These are phyloP conservation scores for Anthracocystis panici-leucophaei DNA, from an alignment of 1,284 basidiomycete genomes.

Conservation along the genomic window DNA sequence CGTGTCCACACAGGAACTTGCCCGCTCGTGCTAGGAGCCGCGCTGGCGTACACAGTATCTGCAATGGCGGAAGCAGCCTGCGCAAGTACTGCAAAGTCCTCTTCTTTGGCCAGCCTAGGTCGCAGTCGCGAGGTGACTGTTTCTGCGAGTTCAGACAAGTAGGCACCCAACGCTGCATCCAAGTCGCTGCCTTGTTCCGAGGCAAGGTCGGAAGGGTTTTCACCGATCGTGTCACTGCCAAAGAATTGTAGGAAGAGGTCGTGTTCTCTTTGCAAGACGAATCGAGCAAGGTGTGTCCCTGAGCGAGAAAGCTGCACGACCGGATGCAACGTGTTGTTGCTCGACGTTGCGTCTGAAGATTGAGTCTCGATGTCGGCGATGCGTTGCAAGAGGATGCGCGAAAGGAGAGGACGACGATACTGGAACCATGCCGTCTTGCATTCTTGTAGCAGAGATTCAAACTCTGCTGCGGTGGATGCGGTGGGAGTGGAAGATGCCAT, in stretches of 20 bases:
- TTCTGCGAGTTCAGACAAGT: conserved; percentile 32
- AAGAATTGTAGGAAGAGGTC: conserved; percentile 40
- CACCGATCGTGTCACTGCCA: background rate
- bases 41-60: conserved; percentile 5
- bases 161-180: conserved; percentile 17
- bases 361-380: conserved; percentile 40
- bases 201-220: background rate
- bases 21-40: background rate
- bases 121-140: conserved; percentile 21
- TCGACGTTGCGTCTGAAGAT: background rate
- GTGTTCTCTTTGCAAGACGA: conserved; percentile 24
- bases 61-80: conserved; percentile 12
- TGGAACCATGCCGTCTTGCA: conserved; percentile 53
- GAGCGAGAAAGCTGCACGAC: conserved; percentile 12
- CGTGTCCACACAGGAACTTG: conserved; percentile 7
- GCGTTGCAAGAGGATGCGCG: conserved; percentile 28
- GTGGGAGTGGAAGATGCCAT: conserved; percentile 5
- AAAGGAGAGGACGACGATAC: conserved; percentile 38
- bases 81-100: conserved; percentile 27
- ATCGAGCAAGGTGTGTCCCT: conserved; percentile 8
- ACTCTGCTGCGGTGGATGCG: conserved; percentile 50
- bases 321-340: conserved; percentile 3
- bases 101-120: conserved; percentile 28
- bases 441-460: conserved; percentile 51
- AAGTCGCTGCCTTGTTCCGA: background rate